Base-by-base conservation (phyloP, 305 asterid species). In the Salvia sclarea region DNA sequence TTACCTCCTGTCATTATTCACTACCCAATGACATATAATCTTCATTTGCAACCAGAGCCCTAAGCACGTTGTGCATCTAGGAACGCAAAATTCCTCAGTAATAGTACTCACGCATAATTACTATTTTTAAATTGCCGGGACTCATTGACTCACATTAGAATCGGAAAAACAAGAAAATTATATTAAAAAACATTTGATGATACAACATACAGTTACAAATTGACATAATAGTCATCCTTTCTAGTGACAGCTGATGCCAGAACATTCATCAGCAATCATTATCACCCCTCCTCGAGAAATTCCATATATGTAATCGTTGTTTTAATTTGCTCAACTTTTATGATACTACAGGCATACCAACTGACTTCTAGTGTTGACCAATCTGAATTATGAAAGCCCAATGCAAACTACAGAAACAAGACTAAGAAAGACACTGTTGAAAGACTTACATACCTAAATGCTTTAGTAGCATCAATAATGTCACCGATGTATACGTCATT, bases 401-500 rank as follows among this genome's bases (percentile, higher is more conserved):
- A 9, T 6, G 64, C 47, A 72, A 35, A 60, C 18, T 55, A 45
- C 33, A 71, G 21, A 63, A 77, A 37, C 56, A 58, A 44, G 69
- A 56, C 37, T 45, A 47, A 52, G 24, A 61, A 44, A 18, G 20
- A 30, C 61, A 66, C 1, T 24, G 13, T 33, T 54, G 18, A 45
- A 72, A 70, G 68, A 70, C 31, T 45, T 53, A 69, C 66, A 30
- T 13, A 93, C 96, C 97, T 87, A 78, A 80, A 78, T 63, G 85
- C 80, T 64, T 86, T 91, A 33, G 92, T 78, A 56, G 90, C 79
- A 68, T 87, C 89, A 64, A 83, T 48, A 62, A 86, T 75, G 62
- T 93, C 98, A 48, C 83, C 85, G 33, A 88, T 81, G 78, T 81
- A 81, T 61, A 86, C 91, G 72, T 93, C 96, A 83, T 87, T 82